A percentile compares a stretch with the other conserved stretches of the same genome.
Evolutionary conservation across 1,284 basidiomycete species (phyloP).

Genomic region (Xanthoconium separans): DNA sequence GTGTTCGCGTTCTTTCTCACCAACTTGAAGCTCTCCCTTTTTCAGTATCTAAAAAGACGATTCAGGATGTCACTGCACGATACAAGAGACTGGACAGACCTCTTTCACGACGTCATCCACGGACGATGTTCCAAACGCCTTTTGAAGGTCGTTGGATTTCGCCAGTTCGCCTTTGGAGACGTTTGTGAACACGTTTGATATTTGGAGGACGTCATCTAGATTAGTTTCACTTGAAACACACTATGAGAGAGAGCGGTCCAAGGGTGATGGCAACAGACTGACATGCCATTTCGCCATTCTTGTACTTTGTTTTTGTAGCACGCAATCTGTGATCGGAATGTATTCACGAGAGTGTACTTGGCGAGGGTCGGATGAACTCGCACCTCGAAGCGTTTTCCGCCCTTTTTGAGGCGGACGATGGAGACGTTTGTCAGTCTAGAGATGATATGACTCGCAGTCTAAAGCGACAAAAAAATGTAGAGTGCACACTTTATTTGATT

Average conservation of each 20-base stretch:
- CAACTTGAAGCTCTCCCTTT: slow-evolving; percentile 96
- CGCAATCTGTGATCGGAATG: slow-evolving; percentile 68
- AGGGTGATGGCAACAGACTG: slow-evolving; percentile 30
- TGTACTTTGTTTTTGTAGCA: slow-evolving; percentile 99
- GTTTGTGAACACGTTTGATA: slow-evolving; percentile 94
- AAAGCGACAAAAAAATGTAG: background rate
- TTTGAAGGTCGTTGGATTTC: slow-evolving; percentile 85
- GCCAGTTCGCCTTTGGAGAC: slow-evolving; percentile 96
- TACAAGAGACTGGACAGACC: slow-evolving; percentile 42
- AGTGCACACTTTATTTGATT: slow-evolving; percentile 79
- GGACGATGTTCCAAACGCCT: slow-evolving; percentile 84
- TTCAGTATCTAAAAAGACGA: slow-evolving; percentile 72
- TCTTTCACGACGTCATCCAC: slow-evolving; percentile 79
- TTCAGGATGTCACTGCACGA: background rate
- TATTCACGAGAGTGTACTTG: background rate
- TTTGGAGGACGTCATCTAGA: slow-evolving; percentile 95
- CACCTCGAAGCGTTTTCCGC: slow-evolving; percentile 97
- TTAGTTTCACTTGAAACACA: slow-evolving; percentile 72
- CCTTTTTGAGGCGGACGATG: slow-evolving; percentile 93
- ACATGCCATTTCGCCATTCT: slow-evolving; percentile 93
- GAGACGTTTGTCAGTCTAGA: slow-evolving; percentile 92
- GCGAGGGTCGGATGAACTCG: slow-evolving; percentile 10
- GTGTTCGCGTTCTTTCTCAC: slow-evolving; percentile 94
- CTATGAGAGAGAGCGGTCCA: slow-evolving; percentile 1
- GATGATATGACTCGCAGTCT: slow-evolving; percentile 3